Percentiles rank a stretch among this genome's conserved stretches.
Conservation (phyloP, 2,329 filamentous ascomycete species). For the Colletotrichum tofieldiae region DNA sequence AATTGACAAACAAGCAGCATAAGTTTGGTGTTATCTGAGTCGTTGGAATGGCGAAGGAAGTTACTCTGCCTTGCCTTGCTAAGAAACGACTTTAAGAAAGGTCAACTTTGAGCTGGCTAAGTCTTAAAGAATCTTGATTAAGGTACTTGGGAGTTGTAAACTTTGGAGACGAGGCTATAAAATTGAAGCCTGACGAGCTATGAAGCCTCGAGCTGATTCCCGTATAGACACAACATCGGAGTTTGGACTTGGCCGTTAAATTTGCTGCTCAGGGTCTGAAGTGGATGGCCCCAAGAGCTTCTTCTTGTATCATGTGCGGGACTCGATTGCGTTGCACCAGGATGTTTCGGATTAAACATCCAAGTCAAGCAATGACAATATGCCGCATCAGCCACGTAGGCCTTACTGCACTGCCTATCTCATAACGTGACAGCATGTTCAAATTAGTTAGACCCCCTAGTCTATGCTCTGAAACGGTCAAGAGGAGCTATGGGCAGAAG, state of each 20-base stretch:
- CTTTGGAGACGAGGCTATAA: not conserved
- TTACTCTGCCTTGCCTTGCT: not conserved
- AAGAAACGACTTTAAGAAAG: not conserved
- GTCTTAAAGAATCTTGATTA: not conserved
- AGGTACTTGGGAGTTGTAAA: too few relatives aligned
- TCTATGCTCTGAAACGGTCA: not conserved
- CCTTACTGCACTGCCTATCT: not conserved
- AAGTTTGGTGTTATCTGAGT: too few relatives aligned
- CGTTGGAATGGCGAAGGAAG: not conserved
- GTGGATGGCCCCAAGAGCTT: not conserved
- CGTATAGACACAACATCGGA: not conserved
- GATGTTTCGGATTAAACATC: not conserved
- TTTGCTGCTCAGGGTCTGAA: not conserved
- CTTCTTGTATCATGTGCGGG: not conserved
- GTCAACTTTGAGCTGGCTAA: not conserved
- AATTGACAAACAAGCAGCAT: not conserved
- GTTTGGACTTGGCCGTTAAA: not conserved
- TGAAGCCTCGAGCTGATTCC: not conserved
- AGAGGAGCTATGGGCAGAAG: slow-evolving; percentile 4
- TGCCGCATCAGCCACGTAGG: not conserved
- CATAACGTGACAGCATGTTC: not conserved
- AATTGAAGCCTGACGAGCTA: not conserved
- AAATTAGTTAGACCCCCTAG: not conserved
- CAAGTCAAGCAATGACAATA: not conserved
- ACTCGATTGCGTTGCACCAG: not conserved